Conservation (phyloP, 176 grass and related monocot species). For the Eragrostis curvula region DNA sequence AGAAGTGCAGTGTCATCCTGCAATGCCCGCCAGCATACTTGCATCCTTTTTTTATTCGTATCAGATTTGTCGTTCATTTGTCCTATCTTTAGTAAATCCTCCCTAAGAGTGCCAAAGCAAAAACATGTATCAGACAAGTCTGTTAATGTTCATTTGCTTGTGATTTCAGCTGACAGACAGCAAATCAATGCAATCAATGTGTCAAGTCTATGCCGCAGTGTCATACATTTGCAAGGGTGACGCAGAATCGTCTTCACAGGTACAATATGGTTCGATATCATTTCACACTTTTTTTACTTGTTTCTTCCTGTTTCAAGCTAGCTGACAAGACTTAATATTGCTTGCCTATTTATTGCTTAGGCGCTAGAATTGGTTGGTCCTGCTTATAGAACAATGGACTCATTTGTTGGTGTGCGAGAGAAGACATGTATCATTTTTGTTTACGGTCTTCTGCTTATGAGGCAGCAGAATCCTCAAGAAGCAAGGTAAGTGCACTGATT, state of each 20-base stretch:
- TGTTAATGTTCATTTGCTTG: slow-evolving; percentile 33
- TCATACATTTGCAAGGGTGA: slow-evolving; percentile 90
- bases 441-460: slow-evolving; percentile 90
- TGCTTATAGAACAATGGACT: slow-evolving; percentile 83
- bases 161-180: slow-evolving; percentile 81
- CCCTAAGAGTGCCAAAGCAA: not conserved
- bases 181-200: slow-evolving; percentile 96
- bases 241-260: slow-evolving; percentile 92
- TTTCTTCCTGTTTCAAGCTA: slow-evolving; percentile 6
- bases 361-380: slow-evolving; percentile 86
- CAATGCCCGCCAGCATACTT: not conserved
- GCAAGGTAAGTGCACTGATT: slow-evolving; percentile 58
- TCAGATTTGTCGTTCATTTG: not conserved
- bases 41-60: not conserved
- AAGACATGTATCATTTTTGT: slow-evolving; percentile 95
- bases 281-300: not conserved
- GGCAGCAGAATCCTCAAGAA: slow-evolving; percentile 92
- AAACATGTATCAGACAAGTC: slow-evolving; percentile 6
- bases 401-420: slow-evolving; percentile 89
- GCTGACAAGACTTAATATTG: slow-evolving; percentile 16
- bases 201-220: slow-evolving; percentile 93
- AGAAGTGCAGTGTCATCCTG: not conserved
- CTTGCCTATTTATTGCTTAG: slow-evolving; percentile 41
- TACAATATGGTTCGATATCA: slow-evolving; percentile 38
- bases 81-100: not conserved